Base-by-base conservation (phyloP, 2,329 filamentous ascomycete genomes). In the Trichoderma atrobrunneum region DNA sequence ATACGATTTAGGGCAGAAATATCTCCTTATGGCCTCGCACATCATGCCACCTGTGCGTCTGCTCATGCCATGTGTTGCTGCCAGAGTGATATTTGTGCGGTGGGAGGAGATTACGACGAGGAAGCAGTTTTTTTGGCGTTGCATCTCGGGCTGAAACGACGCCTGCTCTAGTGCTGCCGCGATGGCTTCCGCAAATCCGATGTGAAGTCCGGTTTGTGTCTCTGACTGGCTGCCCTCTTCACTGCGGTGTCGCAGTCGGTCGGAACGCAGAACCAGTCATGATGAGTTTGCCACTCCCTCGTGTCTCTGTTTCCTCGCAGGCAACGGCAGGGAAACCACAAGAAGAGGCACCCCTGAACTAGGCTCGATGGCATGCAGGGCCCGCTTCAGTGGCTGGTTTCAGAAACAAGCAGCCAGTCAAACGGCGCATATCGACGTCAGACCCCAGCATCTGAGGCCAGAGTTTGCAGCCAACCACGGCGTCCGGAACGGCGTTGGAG, bases 351-450 rank as follows among this genome's bases (percentile, higher is more conserved):
- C 34, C 70, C 71, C 71, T 72, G 71, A 70, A 63, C 71, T 59
- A 72, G 56, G 66, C 56, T 62, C 11, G 39, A 70, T 70, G 66
- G 66, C 57, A 72, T 70, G 71, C 71, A 72, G 56, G 70, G 64
- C 57, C 64, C 54, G 43, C 64, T 34, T 21, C 26, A 26, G 60
- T 71, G 66, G 65, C 71, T 72, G 67, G 71, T 72, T 72, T 72
- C 71, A 72, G 71, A 65, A 64, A 14, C 59, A 18, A 36, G 32
- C 26, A 26, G 36, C 71, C 71, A 70, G 66, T 70, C 67, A 72
- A 36, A 65, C 59, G 59, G 67, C 71, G 67, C 39, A 56, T 39
- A 39, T 71, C 59, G 60, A 26, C 36, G 60, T 54, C 60, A 28
- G 30, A 39, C 34, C 65, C 59, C 43, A 54, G 36, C 67, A 64